These are phyloP conservation scores for Capronia americana DNA, from an alignment of 2,329 filamentous ascomycete species.

Conservation along the genomic window DNA sequence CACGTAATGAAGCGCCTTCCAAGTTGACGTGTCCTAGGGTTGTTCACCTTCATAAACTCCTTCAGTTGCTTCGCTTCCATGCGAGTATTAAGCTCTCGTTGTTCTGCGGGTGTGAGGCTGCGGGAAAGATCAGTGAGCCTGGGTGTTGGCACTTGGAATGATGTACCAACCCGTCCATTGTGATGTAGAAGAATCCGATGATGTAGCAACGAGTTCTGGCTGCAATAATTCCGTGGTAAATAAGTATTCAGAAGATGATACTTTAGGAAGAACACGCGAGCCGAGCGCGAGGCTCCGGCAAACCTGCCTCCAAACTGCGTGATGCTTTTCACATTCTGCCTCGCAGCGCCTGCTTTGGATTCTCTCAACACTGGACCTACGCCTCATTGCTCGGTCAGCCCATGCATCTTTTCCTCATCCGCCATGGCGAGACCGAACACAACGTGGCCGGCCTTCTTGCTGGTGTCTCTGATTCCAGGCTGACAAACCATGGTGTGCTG, in stretches of 20 bases:
- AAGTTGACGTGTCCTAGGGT: background rate
- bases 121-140: background rate
- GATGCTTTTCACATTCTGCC: background rate
- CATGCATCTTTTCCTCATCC: constrained; percentile 76
- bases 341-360: background rate
- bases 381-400: background rate
- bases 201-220: background rate
- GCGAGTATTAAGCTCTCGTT: constrained; percentile 89
- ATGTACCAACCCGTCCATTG: constrained; percentile 36
- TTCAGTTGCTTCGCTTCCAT: constrained; percentile 99
- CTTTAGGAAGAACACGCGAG: background rate
- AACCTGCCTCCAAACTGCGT: constrained; percentile 1
- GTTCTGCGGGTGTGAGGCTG: constrained; percentile 78
- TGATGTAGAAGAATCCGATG: background rate
- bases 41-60: constrained; percentile 93
- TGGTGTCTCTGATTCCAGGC: constrained; percentile 76
- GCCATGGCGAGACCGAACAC: constrained; percentile 89
- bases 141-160: background rate
- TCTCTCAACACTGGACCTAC: background rate
- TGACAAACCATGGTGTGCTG: constrained; percentile 81
- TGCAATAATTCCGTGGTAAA: background rate
- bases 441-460: constrained; percentile 73
- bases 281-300: constrained; percentile 2
- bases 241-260: background rate
- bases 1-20: constrained; percentile 9